A percentile compares a stretch with the other conserved stretches of the same genome.
phyloP scores from a whole-genome alignment of 495 filamentous ascomycete species.

The Penicillium tannophilum region DNA sequence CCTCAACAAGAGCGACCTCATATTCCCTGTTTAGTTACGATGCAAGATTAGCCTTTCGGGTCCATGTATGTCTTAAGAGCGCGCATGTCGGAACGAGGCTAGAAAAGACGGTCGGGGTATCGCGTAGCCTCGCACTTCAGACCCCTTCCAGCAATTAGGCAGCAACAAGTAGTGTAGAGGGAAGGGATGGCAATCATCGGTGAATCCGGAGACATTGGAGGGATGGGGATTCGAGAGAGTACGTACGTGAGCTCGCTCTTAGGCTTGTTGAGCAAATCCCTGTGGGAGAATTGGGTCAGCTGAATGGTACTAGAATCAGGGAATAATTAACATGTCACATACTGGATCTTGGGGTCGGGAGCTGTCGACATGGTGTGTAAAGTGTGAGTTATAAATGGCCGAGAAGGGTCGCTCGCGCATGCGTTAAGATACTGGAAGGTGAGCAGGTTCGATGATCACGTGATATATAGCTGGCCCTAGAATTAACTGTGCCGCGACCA shows the following conservation, averaged over 20 bases:
- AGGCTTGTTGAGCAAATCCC: slow-evolving; percentile 80
- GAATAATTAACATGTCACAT: slow-evolving; percentile 39
- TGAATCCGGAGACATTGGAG: slow-evolving; percentile 11
- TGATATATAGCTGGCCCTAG: slow-evolving; percentile 9
- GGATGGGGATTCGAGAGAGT: slow-evolving; percentile 1
- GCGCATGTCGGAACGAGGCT: slow-evolving; percentile 29
- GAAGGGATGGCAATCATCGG: slow-evolving; percentile 5
- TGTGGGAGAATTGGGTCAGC: slow-evolving; percentile 34
- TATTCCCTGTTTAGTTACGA: slow-evolving; percentile 64
- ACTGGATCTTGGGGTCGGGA: slow-evolving; percentile 75
- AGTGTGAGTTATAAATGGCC: slow-evolving; percentile 31
- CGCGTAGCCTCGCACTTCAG: slow-evolving; percentile 15
- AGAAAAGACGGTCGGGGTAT: slow-evolving; percentile 14
- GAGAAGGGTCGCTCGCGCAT: slow-evolving; percentile 10
- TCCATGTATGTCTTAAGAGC: slow-evolving; percentile 20
- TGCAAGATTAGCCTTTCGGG: slow-evolving; percentile 27
- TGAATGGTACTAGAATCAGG: slow-evolving; percentile 6
- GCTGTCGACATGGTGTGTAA: slow-evolving; percentile 57
- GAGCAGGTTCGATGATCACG: slow-evolving; percentile 18
- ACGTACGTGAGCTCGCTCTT: slow-evolving; percentile 79
- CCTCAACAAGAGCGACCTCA: slow-evolving; percentile 84
- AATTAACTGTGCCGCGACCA: neutral
- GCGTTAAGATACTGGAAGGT: slow-evolving; percentile 9
- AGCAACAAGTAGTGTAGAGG: slow-evolving; percentile 6
- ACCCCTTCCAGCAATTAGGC: slow-evolving; percentile 5